phyloP scores from a whole-genome alignment of 169 alveolate species.

The Eimeria zaria region DNA sequence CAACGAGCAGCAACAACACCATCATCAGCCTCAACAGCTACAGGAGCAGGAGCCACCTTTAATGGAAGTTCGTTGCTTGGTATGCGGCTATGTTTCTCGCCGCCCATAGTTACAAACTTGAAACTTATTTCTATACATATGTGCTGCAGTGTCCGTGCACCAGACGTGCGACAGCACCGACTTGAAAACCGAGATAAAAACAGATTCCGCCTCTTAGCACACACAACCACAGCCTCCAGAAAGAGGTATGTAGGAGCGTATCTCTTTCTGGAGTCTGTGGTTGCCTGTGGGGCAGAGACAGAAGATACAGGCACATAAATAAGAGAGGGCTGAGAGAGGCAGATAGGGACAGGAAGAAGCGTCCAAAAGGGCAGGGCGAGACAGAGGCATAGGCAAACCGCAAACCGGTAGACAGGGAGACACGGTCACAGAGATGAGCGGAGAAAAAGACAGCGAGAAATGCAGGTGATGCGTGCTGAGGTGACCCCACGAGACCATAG shows the following conservation, averaged over 20 bases:
- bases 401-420: no score
- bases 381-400: no score
- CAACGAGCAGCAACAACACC: conserved; percentile 11
- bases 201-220: neutral
- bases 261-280: no score
- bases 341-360: neutral
- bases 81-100: conserved; percentile 57
- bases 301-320: neutral
- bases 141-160: neutral
- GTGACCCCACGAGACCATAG: neutral
- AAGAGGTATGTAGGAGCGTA: neutral
- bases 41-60: conserved; percentile 23
- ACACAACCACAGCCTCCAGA: neutral
- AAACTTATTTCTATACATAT: neutral
- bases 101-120: conserved; percentile 26
- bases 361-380: neutral
- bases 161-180: neutral
- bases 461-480: no score
- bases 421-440: neutral
- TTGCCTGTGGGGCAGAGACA: no score
- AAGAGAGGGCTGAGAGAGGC: no score
- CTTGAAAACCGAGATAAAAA: neutral
- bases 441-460: neutral
- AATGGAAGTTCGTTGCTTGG: conserved; percentile 44
- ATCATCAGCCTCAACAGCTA: neutral